phyloP scores from a whole-genome alignment of 331 rosid genomes.

The Acacia concinna region DNA sequence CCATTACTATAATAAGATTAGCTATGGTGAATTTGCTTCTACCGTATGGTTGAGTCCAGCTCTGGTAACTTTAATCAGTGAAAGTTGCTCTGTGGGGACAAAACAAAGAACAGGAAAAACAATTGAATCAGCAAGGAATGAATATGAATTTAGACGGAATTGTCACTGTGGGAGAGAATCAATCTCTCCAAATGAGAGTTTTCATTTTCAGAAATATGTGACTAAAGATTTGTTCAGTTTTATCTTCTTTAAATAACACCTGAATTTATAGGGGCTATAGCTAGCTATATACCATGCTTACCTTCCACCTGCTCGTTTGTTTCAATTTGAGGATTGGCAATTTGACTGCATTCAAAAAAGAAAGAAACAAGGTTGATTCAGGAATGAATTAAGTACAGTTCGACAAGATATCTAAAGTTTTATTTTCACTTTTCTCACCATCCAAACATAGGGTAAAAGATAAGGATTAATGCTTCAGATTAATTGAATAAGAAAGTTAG shows the following conservation, averaged over 20 bases:
- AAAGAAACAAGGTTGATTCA: neutral
- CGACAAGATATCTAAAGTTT: neutral
- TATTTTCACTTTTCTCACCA: too few species aligned
- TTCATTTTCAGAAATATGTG: neutral
- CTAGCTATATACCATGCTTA: neutral
- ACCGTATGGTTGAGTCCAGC: neutral
- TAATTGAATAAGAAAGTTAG: constrained; percentile 39
- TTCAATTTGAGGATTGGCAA: neutral
- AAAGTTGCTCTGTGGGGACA: neutral
- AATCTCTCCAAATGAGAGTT: neutral
- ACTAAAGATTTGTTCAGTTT: neutral
- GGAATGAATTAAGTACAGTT: neutral
- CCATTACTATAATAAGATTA: neutral
- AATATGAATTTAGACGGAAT: neutral
- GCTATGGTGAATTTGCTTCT: neutral
- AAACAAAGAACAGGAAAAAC: neutral
- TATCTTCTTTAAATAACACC: neutral
- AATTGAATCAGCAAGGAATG: neutral
- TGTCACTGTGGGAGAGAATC: neutral
- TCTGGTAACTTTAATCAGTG: neutral
- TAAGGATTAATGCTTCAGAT: constrained; percentile 18
- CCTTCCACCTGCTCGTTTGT: neutral
- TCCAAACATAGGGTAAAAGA: too few species aligned
- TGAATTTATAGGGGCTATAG: neutral
- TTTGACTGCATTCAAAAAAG: neutral